phyloP scores from a whole-genome alignment of 345 rosid genomes.

The Theobroma cacao region DNA sequence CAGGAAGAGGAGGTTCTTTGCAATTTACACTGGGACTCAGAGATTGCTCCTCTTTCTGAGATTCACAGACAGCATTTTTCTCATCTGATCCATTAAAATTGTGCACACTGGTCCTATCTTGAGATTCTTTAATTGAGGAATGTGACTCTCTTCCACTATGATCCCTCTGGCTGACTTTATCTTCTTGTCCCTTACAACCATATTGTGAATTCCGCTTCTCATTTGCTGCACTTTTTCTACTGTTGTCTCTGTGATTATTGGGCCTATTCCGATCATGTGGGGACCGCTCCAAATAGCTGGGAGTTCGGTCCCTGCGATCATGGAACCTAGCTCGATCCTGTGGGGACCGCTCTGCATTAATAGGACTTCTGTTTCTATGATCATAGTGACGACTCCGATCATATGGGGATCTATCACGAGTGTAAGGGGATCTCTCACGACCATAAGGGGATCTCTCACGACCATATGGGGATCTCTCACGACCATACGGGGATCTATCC shows the following conservation, averaged over 20 bases:
- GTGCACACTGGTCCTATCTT: constrained; percentile 37
- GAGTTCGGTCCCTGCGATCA: constrained; percentile 67
- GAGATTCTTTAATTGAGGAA: constrained; percentile 51
- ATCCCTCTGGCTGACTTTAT: constrained; percentile 51
- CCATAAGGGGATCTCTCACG: constrained; percentile 40
- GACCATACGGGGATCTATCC: constrained; percentile 48
- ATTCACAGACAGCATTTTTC: constrained; percentile 40
- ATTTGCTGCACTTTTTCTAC: constrained; percentile 50
- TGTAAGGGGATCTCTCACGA: constrained; percentile 45
- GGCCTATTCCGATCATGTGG: constrained; percentile 58
- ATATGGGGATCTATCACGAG: constrained; percentile 70
- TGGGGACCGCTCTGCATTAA: constrained; percentile 61
- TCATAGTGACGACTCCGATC: constrained; percentile 65
- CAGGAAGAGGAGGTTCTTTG: constrained; percentile 43
- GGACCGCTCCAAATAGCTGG: constrained; percentile 54
- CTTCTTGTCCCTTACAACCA: constrained; percentile 49
- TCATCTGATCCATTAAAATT: constrained; percentile 40
- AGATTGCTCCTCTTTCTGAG: constrained; percentile 50
- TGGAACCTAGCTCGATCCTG: constrained; percentile 46
- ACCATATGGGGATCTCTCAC: constrained; percentile 66
- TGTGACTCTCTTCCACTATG: constrained; percentile 41
- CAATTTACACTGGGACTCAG: constrained; percentile 37
- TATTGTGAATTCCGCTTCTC: constrained; percentile 61
- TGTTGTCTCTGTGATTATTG: constrained; percentile 45
- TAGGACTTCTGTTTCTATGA: constrained; percentile 77